A percentile compares a stretch with the other conserved stretches of the same genome.
Evolutionary conservation across 169 alveolate genomes (phyloP).

Genomic region (Plasmodium inui): DNA sequence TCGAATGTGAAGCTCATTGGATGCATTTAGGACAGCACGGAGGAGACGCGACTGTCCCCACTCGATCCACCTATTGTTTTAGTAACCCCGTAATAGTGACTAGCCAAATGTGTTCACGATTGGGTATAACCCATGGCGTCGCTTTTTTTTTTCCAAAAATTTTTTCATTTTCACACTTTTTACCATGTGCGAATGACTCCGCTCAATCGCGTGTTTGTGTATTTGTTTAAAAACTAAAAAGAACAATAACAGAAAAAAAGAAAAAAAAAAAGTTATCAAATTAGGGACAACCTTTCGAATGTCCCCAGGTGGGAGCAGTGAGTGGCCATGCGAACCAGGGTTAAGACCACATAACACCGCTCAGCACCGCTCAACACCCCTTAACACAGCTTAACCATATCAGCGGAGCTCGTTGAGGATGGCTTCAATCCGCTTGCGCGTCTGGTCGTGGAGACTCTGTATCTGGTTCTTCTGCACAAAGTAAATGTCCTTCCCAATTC

Average conservation of each 20-base stretch:
- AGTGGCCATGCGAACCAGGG: not conserved
- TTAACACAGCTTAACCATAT: not conserved
- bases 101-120: not conserved
- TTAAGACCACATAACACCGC: not conserved
- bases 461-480: conserved; percentile 26
- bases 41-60: not conserved
- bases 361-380: not conserved
- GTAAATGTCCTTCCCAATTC: conserved; percentile 53
- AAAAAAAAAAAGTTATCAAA: not conserved
- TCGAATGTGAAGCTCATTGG: conserved; percentile 44
- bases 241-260: not conserved
- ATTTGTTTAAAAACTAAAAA: not conserved
- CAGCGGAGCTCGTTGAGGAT: conserved; percentile 12
- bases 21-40: not conserved
- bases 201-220: not conserved
- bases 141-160: not conserved
- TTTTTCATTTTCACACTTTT: not conserved
- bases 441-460: conserved; percentile 68
- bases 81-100: not conserved
- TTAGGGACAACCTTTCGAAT: not conserved
- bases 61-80: not conserved
- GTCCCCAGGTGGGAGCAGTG: not conserved
- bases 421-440: conserved; percentile 33
- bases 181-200: not conserved
- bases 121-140: not conserved